phyloP scores from a whole-genome alignment of 805 yeast genomes.

The Komagataella kurtzmanii region DNA sequence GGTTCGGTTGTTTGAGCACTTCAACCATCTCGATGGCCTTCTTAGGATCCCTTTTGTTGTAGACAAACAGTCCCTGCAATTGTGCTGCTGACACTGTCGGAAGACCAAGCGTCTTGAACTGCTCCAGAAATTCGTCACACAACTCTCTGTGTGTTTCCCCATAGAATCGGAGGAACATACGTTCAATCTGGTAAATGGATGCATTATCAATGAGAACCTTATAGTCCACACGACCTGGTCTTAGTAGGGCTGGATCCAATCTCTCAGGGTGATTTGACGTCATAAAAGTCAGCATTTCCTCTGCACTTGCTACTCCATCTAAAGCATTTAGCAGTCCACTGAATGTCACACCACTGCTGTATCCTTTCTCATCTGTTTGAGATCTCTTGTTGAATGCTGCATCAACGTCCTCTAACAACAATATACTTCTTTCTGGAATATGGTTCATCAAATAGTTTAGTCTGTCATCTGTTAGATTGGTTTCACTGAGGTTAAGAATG shows the following conservation, averaged over 20 bases:
- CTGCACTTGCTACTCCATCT: slow-evolving; percentile 97
- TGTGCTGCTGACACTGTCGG: slow-evolving; percentile 78
- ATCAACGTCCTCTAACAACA: slow-evolving; percentile 85
- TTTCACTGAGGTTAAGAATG: slow-evolving; percentile 80
- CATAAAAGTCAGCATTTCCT: slow-evolving; percentile 93
- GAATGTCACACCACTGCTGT: slow-evolving; percentile 81
- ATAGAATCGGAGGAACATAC: slow-evolving; percentile 85
- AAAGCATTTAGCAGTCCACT: slow-evolving; percentile 88
- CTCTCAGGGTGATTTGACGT: slow-evolving; percentile 95
- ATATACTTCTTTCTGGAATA: slow-evolving; percentile 77
- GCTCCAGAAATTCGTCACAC: slow-evolving; percentile 37
- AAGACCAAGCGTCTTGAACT: slow-evolving; percentile 31
- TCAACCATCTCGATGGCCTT: slow-evolving; percentile 59
- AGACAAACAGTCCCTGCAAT: slow-evolving; percentile 88
- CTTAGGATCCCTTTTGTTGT: slow-evolving; percentile 73
- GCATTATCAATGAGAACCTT: slow-evolving; percentile 81
- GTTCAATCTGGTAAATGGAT: slow-evolving; percentile 59
- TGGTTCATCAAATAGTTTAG: slow-evolving; percentile 93
- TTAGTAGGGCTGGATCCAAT: slow-evolving; percentile 80
- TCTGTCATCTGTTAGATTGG: slow-evolving; percentile 87
- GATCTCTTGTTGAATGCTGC: slow-evolving; percentile 85
- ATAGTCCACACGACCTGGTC: slow-evolving; percentile 92
- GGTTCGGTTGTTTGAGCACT: slow-evolving; percentile 14
- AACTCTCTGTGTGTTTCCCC: slow-evolving; percentile 34
- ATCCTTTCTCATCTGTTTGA: slow-evolving; percentile 68